Base-by-base conservation (phyloP, 768 basidiomycete genomes). In the Amanita pallidorosea region DNA sequence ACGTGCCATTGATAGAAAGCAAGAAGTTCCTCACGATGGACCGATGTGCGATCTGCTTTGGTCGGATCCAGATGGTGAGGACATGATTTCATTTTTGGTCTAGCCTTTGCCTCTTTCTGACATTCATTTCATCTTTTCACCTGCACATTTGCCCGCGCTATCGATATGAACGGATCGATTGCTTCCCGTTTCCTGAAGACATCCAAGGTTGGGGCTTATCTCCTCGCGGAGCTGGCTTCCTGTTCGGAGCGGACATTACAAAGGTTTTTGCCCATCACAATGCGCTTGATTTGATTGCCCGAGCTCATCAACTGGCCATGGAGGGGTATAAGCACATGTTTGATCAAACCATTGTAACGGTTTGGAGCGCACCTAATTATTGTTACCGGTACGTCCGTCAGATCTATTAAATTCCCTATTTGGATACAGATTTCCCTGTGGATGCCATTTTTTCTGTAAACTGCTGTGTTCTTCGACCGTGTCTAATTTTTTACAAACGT, bases 11-110 rank as follows among this genome's bases (percentile, higher is more conserved):
- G 94, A 97, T 71, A 71, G 95, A 31, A 93, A 94, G 65, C 92
- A 95, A 65, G 95, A 98, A 63, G 95, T 98, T 20, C 95, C 95
- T 23, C 95, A 98, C 65, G 95, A 98, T 62, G 95, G 95, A 11
- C 84, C 93, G 7, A 97, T 98, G 95, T 98, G 95, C 61, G 95
- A 98, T 68, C 72, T 98, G 2, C 73, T 98, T n/a, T 98, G 95
- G 95, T 96, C 94, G 53, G 95, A 98, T 72, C 95, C 95, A 41
- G 95, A 98, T 65, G 94, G 93, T 93, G 51, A 56, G 76, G 62
- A n/a, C 33, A 15, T 37, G 20, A 53, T 36, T 40, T 44, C 51
- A 40, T 45, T 17, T 29, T 31, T n/a, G n/a, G 9, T 27, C 6
- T 45, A 45, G 43, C 17, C 15, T 27, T 15, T 43, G 6, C 42